These are phyloP conservation scores for Termitomyces sp. DNA, from an alignment of 768 basidiomycete genomes.

Conservation along the genomic window DNA sequence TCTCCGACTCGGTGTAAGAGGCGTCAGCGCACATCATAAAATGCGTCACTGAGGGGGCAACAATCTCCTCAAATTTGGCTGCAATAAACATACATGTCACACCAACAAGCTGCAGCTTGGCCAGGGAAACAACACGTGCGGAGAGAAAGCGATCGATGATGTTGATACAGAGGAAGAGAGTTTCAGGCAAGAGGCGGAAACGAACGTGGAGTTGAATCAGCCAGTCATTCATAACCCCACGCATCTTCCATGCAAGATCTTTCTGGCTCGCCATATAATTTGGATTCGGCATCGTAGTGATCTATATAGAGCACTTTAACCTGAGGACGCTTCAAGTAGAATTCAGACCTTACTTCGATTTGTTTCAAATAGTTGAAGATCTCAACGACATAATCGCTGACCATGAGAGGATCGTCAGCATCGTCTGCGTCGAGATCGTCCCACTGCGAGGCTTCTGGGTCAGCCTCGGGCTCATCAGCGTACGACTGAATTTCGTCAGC, in stretches of 20 bases:
- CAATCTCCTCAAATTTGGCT: slow-evolving; percentile 94
- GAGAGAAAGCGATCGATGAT: slow-evolving; percentile 84
- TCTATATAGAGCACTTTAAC: slow-evolving; percentile 29
- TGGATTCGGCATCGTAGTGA: slow-evolving; percentile 82
- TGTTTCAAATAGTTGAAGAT: slow-evolving; percentile 90
- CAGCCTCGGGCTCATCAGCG: slow-evolving; percentile 54
- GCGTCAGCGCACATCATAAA: slow-evolving; percentile 84
- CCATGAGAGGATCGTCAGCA: slow-evolving; percentile 92
- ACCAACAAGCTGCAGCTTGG: slow-evolving; percentile 94
- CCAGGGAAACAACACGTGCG: slow-evolving; percentile 75
- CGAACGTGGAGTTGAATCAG: slow-evolving; percentile 91
- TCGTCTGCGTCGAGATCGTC: slow-evolving; percentile 93
- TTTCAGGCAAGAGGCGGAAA: slow-evolving; percentile 90
- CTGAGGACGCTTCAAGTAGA: not conserved
- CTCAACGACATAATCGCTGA: slow-evolving; percentile 91
- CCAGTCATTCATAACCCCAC: slow-evolving; percentile 94
- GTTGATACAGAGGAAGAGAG: slow-evolving; percentile 91
- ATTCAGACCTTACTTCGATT: slow-evolving; percentile 61
- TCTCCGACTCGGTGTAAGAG: slow-evolving; percentile 79
- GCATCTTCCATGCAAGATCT: slow-evolving; percentile 96
- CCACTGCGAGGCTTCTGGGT: slow-evolving; percentile 67
- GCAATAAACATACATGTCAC: slow-evolving; percentile 91
- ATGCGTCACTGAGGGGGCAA: slow-evolving; percentile 85
- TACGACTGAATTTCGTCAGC: slow-evolving; percentile 46
- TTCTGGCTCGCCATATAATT: slow-evolving; percentile 95